Evolutionary conservation across 108 stramenopile genomes (phyloP), one percentile per base, ranked within the genome.

Genomic region (Cyclotella kingstonii): DNA sequence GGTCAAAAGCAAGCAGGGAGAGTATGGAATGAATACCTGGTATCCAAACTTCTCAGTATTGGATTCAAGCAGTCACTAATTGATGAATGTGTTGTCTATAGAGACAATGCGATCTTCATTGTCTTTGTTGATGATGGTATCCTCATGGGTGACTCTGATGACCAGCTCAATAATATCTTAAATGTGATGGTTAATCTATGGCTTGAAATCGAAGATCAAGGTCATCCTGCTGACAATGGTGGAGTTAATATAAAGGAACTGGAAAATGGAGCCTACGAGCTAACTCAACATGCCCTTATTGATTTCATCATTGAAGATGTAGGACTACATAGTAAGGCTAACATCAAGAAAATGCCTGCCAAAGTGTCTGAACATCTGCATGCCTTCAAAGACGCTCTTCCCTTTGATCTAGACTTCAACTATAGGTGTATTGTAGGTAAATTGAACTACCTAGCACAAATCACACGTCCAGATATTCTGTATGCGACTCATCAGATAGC

Each of bases 51-150:
- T 8, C 23, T 33, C 2, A n/a, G 57, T 9, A 35, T 78, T 18
- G 79, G 79, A 11, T 84, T 81, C 60, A 36, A 45, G 33, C 83
- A 75, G 50, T 64, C 60, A 0, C 43, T 66, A 0, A 15, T 61
- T 10, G 80, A 84, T 49, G 78, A 81, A 27, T 84, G 77, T 48
- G 27, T 84, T 6, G 79, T 68, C 54, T 68, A 66, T 45, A 19
- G 38, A 35, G 67, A 60, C 2, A 15, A 50, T 31, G 34, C 43
- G 17, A 46, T 81, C 5, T 77, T 63, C 61, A 33, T 76, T 11
- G 21, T 78, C 9, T 72, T 75, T 44, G 47, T 41, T 1, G 73
- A 75, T 43, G 63, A 72, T 33, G 56, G 59, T 21, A 59, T 73
- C 2, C 33, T 81, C 30, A 53, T 54, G 11, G 68, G 70, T 2